These are phyloP conservation scores for Neurospora sp. DNA, from an alignment of 495 filamentous ascomycete species.

Conservation along the genomic window DNA sequence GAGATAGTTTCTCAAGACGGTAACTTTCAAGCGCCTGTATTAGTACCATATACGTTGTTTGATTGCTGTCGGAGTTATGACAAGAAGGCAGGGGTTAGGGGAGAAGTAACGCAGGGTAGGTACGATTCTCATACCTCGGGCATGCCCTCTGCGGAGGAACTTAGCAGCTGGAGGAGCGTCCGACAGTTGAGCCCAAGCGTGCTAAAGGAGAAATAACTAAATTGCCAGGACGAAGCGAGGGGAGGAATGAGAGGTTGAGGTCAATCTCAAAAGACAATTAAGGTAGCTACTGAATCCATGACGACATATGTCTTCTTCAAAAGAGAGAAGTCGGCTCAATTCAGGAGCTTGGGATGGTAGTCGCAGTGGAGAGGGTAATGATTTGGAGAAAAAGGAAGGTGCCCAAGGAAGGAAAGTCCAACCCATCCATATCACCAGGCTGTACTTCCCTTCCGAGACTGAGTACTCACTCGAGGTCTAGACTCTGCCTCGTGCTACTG, in stretches of 20 bases:
- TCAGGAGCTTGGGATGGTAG: not conserved
- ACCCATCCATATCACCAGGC: not conserved
- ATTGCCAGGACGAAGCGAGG: not conserved
- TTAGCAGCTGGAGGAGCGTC: not conserved
- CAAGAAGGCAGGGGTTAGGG: accelerated
- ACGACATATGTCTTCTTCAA: not conserved
- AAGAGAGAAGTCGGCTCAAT: not conserved
- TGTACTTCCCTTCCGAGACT: not conserved
- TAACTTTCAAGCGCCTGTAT: not conserved
- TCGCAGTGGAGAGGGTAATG: not conserved
- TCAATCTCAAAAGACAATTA: not conserved
- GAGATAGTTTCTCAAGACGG: slow-evolving; percentile 13
- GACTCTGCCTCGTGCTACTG: too few species aligned
- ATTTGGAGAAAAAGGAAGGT: not conserved
- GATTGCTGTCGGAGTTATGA: too few species aligned
- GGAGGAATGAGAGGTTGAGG: not conserved
- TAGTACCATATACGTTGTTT: not conserved
- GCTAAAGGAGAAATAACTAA: not conserved
- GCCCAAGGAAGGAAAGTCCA: not conserved
- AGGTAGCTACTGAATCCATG: not conserved
- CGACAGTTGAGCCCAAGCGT: not conserved
- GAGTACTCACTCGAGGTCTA: too few species aligned
- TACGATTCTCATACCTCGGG: not conserved
- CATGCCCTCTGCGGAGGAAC: not conserved
- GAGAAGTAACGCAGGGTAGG: not conserved